Evolutionary conservation across 129 eudicot species (phyloP).

Genomic region (Arctium lappa): DNA sequence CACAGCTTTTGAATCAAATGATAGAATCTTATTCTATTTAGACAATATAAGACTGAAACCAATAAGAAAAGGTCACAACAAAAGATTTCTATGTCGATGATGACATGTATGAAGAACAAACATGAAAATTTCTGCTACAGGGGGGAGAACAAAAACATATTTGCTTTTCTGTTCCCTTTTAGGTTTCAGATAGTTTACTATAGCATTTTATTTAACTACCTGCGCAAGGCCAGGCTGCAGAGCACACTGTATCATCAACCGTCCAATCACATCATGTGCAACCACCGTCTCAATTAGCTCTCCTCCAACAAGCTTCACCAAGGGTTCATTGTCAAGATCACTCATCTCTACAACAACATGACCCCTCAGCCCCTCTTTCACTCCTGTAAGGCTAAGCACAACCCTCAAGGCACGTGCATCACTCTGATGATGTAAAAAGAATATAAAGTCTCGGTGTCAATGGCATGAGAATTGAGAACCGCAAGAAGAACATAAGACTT

Average conservation of each 20-base stretch:
- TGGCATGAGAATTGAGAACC: neutral
- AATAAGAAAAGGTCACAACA: neutral
- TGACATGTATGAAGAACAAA: neutral
- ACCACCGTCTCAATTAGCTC: conserved; percentile 95
- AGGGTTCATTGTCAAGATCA: conserved; percentile 96
- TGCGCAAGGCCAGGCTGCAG: conserved; percentile 99
- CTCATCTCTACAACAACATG: conserved; percentile 99
- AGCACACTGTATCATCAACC: conserved; percentile 99
- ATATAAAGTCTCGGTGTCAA: neutral
- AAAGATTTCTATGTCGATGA: neutral
- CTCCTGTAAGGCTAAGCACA: conserved; percentile 97
- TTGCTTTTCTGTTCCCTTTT: neutral
- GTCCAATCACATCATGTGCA: conserved; percentile 98
- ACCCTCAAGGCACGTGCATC: conserved; percentile 99
- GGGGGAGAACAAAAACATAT: neutral
- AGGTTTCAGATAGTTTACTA: neutral
- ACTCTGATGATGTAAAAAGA: conserved; percentile 46
- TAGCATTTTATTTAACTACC: conserved; percentile 36
- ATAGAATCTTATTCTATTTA: neutral
- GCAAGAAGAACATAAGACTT: neutral
- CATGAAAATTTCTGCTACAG: neutral
- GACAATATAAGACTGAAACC: neutral
- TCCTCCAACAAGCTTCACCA: conserved; percentile 99
- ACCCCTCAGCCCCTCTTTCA: conserved; percentile 88
- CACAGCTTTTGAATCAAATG: neutral